A percentile compares a stretch with the other conserved stretches of the same genome.
Evolutionary conservation across 208 protist species (phyloP).

Genomic region (Leishmania tropica): DNA sequence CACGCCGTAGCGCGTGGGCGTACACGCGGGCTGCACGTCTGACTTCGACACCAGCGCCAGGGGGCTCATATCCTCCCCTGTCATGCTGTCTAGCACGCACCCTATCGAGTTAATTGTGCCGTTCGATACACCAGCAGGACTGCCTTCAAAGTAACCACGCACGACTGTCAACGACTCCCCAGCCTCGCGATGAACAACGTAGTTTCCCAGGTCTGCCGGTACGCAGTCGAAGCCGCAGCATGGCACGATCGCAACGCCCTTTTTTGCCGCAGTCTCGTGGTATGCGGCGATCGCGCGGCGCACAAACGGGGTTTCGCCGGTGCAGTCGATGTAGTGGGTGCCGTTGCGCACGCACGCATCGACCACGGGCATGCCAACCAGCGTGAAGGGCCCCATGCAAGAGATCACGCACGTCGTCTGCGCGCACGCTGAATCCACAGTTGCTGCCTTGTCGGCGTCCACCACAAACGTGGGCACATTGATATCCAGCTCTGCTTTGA

Average conservation of each 20-base stretch:
- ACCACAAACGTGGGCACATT: slow-evolving; percentile 50
- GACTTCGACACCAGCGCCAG: slow-evolving; percentile 49
- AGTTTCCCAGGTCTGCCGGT: slow-evolving; percentile 88
- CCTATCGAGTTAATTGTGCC: slow-evolving; percentile 72
- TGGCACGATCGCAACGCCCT: slow-evolving; percentile 67
- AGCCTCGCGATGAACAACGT: slow-evolving; percentile 53
- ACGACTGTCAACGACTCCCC: slow-evolving; percentile 56
- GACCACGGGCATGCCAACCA: slow-evolving; percentile 84
- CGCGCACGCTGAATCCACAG: slow-evolving; percentile 55
- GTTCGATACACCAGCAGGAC: slow-evolving; percentile 47
- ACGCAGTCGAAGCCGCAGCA: slow-evolving; percentile 92
- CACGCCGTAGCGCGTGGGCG: slow-evolving; percentile 41
- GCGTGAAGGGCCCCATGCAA: slow-evolving; percentile 84
- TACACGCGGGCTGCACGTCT: slow-evolving; percentile 31
- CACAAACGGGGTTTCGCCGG: slow-evolving; percentile 88
- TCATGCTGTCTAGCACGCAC: slow-evolving; percentile 31
- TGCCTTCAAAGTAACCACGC: slow-evolving; percentile 39
- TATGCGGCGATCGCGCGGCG: slow-evolving; percentile 62
- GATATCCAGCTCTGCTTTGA: slow-evolving; percentile 56
- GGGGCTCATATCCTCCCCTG: slow-evolving; percentile 39
- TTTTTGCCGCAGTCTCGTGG: slow-evolving; percentile 64
- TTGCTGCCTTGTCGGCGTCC: slow-evolving; percentile 46
- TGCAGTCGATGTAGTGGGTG: slow-evolving; percentile 93
- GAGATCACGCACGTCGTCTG: slow-evolving; percentile 65
- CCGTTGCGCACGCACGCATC: slow-evolving; percentile 79